Evolutionary conservation across 331 rosid species (phyloP).

Genomic region (Phaseolus coccineus): DNA sequence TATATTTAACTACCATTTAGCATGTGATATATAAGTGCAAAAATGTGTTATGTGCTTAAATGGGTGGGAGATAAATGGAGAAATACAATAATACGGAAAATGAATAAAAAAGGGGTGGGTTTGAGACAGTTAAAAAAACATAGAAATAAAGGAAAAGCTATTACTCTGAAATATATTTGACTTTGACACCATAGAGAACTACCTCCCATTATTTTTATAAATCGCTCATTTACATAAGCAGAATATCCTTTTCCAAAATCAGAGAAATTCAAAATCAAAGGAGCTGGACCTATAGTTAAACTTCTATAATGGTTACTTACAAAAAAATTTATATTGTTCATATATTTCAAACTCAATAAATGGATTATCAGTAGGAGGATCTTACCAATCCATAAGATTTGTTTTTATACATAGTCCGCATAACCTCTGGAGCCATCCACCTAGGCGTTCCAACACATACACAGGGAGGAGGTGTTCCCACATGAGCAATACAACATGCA

Average conservation of each 20-base stretch:
- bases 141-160: background rate
- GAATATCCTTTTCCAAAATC: conserved; percentile 6
- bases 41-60: background rate
- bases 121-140: background rate
- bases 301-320: background rate
- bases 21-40: background rate
- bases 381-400: conserved; percentile 84
- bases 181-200: background rate
- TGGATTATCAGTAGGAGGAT: conserved; percentile 23
- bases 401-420: conserved; percentile 73
- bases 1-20: background rate
- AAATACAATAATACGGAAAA: background rate
- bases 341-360: conserved; percentile 7
- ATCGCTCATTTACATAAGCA: background rate
- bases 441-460: conserved; percentile 95
- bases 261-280: conserved; percentile 22
- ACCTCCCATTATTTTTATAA: background rate
- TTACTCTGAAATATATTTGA: conserved; percentile 8
- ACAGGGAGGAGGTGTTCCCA: conserved; percentile 80
- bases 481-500: conserved; percentile 86
- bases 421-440: conserved; percentile 99
- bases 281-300: background rate
- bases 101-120: background rate
- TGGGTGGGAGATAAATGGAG: conserved; percentile 4
- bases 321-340: conserved; percentile 20